A percentile compares a stretch with the other conserved stretches of the same genome.
phyloP scores from a whole-genome alignment of 768 basidiomycete genomes.

The Mycena epipterygia region DNA sequence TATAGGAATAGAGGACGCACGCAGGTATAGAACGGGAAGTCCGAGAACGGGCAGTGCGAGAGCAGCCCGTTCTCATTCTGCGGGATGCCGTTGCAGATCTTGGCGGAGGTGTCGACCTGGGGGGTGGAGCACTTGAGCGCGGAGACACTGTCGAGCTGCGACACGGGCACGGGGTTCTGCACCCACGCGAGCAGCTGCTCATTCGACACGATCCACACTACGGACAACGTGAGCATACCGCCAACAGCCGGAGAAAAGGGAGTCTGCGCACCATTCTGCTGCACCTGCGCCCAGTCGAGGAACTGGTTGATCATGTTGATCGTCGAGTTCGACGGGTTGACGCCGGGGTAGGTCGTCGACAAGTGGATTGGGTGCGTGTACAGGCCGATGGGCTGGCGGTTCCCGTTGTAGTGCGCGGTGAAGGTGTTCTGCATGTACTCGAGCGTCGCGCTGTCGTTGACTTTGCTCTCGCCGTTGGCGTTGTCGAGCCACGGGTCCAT shows the following conservation, averaged over 20 bases:
- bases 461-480: constrained; percentile 63
- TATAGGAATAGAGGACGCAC: constrained; percentile 47
- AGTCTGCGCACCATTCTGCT: constrained; percentile 65
- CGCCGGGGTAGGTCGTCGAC: constrained; percentile 70
- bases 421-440: constrained; percentile 83
- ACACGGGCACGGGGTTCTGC: constrained; percentile 73
- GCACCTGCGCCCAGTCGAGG: constrained; percentile 84
- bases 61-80: constrained; percentile 74
- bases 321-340: constrained; percentile 61
- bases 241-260: background rate
- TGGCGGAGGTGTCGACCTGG: constrained; percentile 61
- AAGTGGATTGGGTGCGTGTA: constrained; percentile 85
- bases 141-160: constrained; percentile 65
- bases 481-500: constrained; percentile 87
- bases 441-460: constrained; percentile 74
- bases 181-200: constrained; percentile 83
- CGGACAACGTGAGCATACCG: background rate
- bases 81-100: constrained; percentile 86
- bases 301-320: constrained; percentile 84
- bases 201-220: constrained; percentile 82
- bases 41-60: constrained; percentile 72
- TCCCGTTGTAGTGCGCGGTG: constrained; percentile 78
- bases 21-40: constrained; percentile 87
- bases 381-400: constrained; percentile 83
- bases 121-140: constrained; percentile 77